A percentile compares a stretch with the other conserved stretches of the same genome.
These are phyloP conservation scores for Discostella pseudostelligera DNA, from an alignment of 108 stramenopile species.

Conservation along the genomic window DNA sequence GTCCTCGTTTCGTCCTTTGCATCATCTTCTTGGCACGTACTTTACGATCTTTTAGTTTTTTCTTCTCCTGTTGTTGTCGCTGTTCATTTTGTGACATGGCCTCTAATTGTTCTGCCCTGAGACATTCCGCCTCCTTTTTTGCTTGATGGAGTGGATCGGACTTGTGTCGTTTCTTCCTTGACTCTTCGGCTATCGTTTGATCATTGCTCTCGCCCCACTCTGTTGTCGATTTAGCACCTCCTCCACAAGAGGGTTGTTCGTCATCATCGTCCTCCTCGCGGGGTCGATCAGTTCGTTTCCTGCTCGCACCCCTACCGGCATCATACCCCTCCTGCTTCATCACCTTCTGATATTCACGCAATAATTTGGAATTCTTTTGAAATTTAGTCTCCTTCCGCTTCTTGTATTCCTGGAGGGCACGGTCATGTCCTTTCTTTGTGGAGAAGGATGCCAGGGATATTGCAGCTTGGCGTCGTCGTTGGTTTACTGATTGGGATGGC, in stretches of 20 bases:
- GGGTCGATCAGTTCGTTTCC: constrained; percentile 47
- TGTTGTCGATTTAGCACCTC: neutral
- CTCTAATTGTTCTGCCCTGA: constrained; percentile 25
- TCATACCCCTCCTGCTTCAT: constrained; percentile 76
- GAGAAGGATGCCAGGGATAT: constrained; percentile 46
- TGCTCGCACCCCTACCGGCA: constrained; percentile 67
- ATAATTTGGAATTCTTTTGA: constrained; percentile 53
- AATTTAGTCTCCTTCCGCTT: constrained; percentile 62
- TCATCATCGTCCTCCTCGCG: constrained; percentile 4
- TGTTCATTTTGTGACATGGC: constrained; percentile 27
- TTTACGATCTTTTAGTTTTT: constrained; percentile 49
- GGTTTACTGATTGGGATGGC: constrained; percentile 4
- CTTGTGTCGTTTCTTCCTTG: constrained; percentile 37
- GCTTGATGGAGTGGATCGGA: constrained; percentile 52
- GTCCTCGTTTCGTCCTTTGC: constrained; percentile 63
- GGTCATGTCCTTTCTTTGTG: constrained; percentile 57
- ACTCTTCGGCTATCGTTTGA: neutral
- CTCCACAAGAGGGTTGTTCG: constrained; percentile 2
- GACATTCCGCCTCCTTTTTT: constrained; percentile 42
- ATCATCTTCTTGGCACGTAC: constrained; percentile 48
- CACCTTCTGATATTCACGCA: constrained; percentile 59
- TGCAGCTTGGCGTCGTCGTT: constrained; percentile 30
- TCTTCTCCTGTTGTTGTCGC: constrained; percentile 40
- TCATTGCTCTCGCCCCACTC: neutral
- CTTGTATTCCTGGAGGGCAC: constrained; percentile 64